Evolutionary conservation across 2,329 filamentous ascomycete species (phyloP), one percentile per base, ranked within the genome.

Genomic region (Beauveria varroae): DNA sequence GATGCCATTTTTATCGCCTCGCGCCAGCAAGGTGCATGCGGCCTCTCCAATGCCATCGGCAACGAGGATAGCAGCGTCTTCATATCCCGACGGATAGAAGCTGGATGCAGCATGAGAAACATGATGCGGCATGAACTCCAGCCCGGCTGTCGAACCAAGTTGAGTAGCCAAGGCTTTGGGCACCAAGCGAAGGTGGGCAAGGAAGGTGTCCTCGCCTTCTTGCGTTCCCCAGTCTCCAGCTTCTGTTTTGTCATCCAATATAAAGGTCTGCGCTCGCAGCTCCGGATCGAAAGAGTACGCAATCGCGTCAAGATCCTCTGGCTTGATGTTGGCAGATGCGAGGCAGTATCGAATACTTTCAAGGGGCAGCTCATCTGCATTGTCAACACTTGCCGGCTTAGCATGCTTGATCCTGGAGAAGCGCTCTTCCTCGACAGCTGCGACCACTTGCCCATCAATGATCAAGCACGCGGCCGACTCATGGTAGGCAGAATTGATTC

Each of bases 1-100:
- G 62, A 66, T 66, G 63, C 52, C 26, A 2, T 40, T 60, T 55
- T 63, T 63, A 64, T 66, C 65, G 41, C 54, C 54, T 7, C 54
- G 61, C 51, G 51, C 44, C 26, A 56, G 53, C 49, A 53, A 20
- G 22, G 57, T 52, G 37, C 12, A n/a, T n/a, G 55, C 55, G 9
- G 55, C 43, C 55, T 57, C 55, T 24, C 55, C 55, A n/a, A 57
- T 57, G 43, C 55, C 55, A 30, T 57, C 55, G 22, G 55, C 55
- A 44, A 57, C 55, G 18, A 57, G 55, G 55, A 57, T 57, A 14
- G 55, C 55, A 14, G 55, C 55, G 24, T 57, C 55, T 37, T 37
- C 43, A 40, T 9, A 57, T 1, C 55, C 26, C 28, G 55, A 57
- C 30, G 55, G 55, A 30, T 57, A 57, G 43, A 57, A 57, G 44